Percentiles rank a stretch among this genome's conserved stretches.
phyloP scores from a whole-genome alignment of 768 basidiomycete genomes.

The Zangia roseola region DNA sequence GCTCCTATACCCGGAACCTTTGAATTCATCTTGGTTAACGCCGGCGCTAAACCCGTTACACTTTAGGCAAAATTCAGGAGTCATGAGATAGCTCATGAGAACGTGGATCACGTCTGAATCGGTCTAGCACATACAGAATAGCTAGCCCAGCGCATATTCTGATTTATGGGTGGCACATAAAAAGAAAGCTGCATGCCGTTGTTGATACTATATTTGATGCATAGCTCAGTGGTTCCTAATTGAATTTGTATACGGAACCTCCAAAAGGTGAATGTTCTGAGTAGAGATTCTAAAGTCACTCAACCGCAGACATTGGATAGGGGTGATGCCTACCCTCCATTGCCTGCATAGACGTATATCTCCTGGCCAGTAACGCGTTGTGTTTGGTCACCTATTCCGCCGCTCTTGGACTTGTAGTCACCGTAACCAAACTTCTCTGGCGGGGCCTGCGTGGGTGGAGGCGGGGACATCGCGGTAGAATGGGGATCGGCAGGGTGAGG shows the following conservation, averaged over 20 bases:
- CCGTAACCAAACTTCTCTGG: conserved; percentile 7
- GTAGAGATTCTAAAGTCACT: background rate
- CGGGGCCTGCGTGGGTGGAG: background rate
- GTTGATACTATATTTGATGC: conserved; percentile 80
- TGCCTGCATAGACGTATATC: conserved; percentile 65
- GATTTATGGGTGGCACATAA: conserved; percentile 71
- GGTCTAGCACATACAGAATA: conserved; percentile 60
- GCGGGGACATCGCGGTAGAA: conserved; percentile 41
- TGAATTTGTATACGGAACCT: conserved; percentile 87
- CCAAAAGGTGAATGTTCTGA: conserved; percentile 91
- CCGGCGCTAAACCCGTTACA: conserved; percentile 91
- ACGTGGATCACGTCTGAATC: background rate
- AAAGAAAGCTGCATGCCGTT: conserved; percentile 75
- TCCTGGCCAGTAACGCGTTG: conserved; percentile 60
- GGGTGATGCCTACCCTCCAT: conserved; percentile 44
- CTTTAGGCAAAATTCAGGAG: conserved; percentile 32
- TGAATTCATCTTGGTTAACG: conserved; percentile 85
- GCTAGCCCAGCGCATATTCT: conserved; percentile 91
- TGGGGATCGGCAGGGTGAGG: conserved; percentile 78
- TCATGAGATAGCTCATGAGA: background rate
- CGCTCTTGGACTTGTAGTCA: conserved; percentile 19
- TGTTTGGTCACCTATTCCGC: conserved; percentile 30
- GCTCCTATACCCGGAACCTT: conserved; percentile 72
- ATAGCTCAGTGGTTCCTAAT: conserved; percentile 66
- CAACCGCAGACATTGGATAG: background rate